phyloP scores from a whole-genome alignment of 148 eudicot species.

The Rhododendron williamsianum region DNA sequence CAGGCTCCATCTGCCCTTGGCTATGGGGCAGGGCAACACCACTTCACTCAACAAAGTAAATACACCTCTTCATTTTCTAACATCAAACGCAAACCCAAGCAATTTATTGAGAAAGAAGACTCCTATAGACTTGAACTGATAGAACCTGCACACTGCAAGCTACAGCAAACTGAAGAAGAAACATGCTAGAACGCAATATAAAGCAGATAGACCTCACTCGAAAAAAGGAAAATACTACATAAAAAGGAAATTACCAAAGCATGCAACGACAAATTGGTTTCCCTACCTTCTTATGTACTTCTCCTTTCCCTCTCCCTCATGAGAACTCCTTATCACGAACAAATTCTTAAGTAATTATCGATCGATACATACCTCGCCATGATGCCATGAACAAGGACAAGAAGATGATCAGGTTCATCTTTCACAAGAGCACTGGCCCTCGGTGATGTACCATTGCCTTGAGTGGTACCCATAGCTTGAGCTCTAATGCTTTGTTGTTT shows the following conservation, averaged over 20 bases:
- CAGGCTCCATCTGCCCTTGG: not conserved
- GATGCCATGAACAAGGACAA: conserved; percentile 97
- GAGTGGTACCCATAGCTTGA: conserved; percentile 60
- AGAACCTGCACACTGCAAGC: not conserved
- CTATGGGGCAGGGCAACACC: not conserved
- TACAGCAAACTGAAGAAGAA: not conserved
- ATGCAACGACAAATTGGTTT: not conserved
- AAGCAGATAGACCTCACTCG: not conserved
- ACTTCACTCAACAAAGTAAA: not conserved
- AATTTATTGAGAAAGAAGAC: not conserved
- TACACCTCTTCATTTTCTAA: not conserved
- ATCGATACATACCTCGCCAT: conserved; percentile 65
- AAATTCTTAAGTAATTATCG: too few relatives aligned
- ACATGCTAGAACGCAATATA: not conserved
- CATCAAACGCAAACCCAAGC: not conserved
- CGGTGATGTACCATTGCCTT: conserved; percentile 44
- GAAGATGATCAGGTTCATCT: conserved; percentile 79
- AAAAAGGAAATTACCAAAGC: not conserved
- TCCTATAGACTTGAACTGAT: not conserved
- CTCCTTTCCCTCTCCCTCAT: not conserved
- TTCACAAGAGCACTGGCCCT: conserved; percentile 24
- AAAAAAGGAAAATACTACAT: not conserved
- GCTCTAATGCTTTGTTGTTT: conserved; percentile 36
- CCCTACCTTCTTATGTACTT: not conserved
- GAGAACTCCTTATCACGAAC: not conserved